Conservation (phyloP, 2,329 filamentous ascomycete genomes). For the Penicillium freii region DNA sequence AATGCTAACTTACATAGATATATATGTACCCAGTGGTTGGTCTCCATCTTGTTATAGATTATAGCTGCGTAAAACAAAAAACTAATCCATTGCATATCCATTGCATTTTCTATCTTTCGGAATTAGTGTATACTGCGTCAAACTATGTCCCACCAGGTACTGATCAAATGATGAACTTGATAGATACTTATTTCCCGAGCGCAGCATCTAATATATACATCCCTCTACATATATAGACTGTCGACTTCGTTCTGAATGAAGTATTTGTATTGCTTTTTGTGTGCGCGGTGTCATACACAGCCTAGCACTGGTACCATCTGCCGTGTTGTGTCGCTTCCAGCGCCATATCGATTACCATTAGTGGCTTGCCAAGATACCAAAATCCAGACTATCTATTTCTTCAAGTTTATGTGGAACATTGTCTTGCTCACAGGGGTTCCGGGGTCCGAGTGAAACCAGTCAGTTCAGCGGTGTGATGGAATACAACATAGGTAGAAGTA, state of each 20-base stretch:
- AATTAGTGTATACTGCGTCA: background rate
- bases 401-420: conserved; percentile 10
- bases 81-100: background rate
- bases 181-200: conserved; percentile 1
- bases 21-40: background rate
- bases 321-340: conserved; percentile 5
- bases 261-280: background rate
- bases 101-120: background rate
- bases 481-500: background rate
- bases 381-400: background rate
- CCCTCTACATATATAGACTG: background rate
- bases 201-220: background rate
- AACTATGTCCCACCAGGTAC: background rate
- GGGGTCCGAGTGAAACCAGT: conserved; percentile 8
- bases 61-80: background rate
- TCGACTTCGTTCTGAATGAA: background rate
- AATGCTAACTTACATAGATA: too few species aligned
- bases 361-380: background rate
- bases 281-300: background rate
- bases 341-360: background rate
- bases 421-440: conserved; percentile 3
- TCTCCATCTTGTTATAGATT: too few species aligned
- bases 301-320: background rate
- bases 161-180: background rate
- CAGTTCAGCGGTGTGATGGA: conserved; percentile 3